These are phyloP conservation scores for Cucurbita maxima DNA, from an alignment of 306 rosid genomes.

Conservation along the genomic window DNA sequence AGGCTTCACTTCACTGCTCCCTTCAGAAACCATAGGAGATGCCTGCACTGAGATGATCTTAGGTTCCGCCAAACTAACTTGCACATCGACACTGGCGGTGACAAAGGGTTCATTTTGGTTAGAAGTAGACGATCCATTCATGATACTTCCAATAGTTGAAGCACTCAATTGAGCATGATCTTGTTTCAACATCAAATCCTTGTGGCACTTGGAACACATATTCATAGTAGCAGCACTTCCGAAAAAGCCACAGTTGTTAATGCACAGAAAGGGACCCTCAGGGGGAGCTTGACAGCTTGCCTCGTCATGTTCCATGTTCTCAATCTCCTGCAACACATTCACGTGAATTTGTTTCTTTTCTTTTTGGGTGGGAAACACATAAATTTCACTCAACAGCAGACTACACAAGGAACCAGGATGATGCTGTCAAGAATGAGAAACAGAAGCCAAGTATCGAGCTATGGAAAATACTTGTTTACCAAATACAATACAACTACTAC, in stretches of 20 bases:
- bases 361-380: neutral
- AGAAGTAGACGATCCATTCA: conserved; percentile 67
- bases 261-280: conserved; percentile 68
- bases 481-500: neutral
- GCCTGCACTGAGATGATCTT: conserved; percentile 26
- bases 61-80: conserved; percentile 27
- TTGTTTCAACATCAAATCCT: conserved; percentile 63
- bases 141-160: conserved; percentile 66
- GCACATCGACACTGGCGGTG: conserved; percentile 22
- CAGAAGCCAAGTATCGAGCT: too few species aligned
- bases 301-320: conserved; percentile 75
- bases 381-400: neutral
- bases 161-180: conserved; percentile 80
- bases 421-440: neutral
- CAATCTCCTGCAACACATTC: conserved; percentile 33
- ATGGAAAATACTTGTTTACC: neutral
- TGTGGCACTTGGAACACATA: conserved; percentile 94
- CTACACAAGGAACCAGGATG: neutral
- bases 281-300: conserved; percentile 86
- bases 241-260: conserved; percentile 84
- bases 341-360: neutral
- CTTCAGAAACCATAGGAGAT: conserved; percentile 20
- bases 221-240: conserved; percentile 88
- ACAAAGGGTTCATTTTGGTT: conserved; percentile 25
- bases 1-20: conserved; percentile 35